A percentile compares a stretch with the other conserved stretches of the same genome.
Evolutionary conservation across 257 asterid species (phyloP).

Genomic region (Ophiorrhiza pumila): DNA sequence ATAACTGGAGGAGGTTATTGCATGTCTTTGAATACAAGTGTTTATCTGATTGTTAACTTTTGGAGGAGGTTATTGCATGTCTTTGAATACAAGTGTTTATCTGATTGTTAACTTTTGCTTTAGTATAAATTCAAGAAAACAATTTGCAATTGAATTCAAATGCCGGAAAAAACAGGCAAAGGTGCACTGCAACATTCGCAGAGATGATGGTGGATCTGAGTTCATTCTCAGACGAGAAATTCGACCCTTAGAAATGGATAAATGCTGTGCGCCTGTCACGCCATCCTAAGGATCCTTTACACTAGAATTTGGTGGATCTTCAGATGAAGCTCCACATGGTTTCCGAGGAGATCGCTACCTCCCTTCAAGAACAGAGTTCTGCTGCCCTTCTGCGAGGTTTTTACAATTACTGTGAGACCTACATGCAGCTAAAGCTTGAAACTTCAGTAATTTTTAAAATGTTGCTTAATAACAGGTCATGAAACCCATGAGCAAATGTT

Average conservation of each 20-base stretch:
- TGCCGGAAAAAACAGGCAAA: conserved; percentile 9
- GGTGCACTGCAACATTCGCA: conserved; percentile 3
- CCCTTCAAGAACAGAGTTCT: conserved; percentile 94
- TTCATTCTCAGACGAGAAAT: conserved; percentile 79
- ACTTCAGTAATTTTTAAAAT: not conserved
- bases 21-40: not conserved
- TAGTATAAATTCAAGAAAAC: not conserved
- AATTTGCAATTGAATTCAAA: not conserved
- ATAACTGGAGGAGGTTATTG: not conserved
- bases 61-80: not conserved
- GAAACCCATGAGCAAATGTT: not conserved
- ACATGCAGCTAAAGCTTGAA: not conserved
- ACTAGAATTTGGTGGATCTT: conserved; percentile 90
- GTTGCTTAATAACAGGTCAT: not conserved
- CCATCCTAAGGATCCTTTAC: conserved; percentile 84
- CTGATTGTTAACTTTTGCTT: not conserved
- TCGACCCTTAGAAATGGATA: conserved; percentile 96
- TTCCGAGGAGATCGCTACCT: conserved; percentile 93
- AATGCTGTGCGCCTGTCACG: conserved; percentile 75
- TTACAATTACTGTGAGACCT: not conserved
- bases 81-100: not conserved
- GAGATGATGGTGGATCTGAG: conserved; percentile 91
- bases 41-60: not conserved
- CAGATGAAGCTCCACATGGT: conserved; percentile 97
- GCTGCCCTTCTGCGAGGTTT: conserved; percentile 87